phyloP scores from a whole-genome alignment of 257 asterid genomes.

The Solanum pennellii region DNA sequence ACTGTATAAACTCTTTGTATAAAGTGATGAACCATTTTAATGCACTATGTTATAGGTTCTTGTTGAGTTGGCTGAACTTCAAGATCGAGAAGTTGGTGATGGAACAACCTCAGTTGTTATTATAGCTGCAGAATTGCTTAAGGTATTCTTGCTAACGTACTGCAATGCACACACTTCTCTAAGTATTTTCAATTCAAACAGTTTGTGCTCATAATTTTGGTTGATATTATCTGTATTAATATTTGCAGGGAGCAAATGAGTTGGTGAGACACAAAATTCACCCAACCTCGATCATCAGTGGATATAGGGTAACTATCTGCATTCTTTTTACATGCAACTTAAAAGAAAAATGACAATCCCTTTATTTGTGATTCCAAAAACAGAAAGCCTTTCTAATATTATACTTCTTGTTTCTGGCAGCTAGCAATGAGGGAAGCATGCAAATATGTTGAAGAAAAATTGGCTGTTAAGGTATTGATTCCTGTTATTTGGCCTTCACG shows the following conservation, averaged over 20 bases:
- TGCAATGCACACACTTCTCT: not conserved
- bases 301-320: slow-evolving; percentile 57
- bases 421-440: slow-evolving; percentile 99
- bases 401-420: slow-evolving; percentile 28
- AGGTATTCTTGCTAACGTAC: slow-evolving; percentile 33
- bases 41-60: slow-evolving; percentile 46
- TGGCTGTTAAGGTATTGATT: slow-evolving; percentile 65
- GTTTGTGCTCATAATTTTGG: not conserved
- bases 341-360: not conserved
- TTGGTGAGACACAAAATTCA: slow-evolving; percentile 90
- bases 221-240: not conserved
- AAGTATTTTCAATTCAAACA: not conserved
- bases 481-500: not conserved
- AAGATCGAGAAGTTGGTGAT: slow-evolving; percentile 98
- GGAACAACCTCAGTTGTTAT: slow-evolving; percentile 97
- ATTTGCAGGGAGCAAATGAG: slow-evolving; percentile 89
- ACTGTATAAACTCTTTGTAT: not conserved
- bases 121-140: slow-evolving; percentile 93
- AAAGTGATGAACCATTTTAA: not conserved
- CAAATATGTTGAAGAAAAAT: slow-evolving; percentile 86
- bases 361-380: not conserved
- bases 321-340: not conserved
- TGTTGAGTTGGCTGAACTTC: slow-evolving; percentile 97
- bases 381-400: not conserved
- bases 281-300: slow-evolving; percentile 94